Percentiles rank a stretch among this genome's conserved stretches.
Conservation (phyloP, 2,329 filamentous ascomycete species). For the Coniella lustricola region DNA sequence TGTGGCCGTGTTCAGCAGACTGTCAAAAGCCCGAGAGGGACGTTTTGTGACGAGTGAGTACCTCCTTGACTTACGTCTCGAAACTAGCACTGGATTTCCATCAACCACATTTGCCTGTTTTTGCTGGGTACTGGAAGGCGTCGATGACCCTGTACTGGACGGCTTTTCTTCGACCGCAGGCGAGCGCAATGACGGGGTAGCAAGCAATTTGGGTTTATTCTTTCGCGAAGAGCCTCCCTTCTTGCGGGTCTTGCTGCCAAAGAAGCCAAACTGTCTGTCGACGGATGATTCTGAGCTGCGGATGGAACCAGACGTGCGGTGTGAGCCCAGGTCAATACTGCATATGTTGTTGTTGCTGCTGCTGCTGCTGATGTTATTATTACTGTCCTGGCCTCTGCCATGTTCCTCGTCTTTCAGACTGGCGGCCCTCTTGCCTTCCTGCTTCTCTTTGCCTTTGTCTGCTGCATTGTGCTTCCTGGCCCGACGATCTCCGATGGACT, state of each 20-base stretch:
- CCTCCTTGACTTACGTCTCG: slow-evolving; percentile 5
- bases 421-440: slow-evolving; percentile 10
- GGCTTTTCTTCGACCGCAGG: slow-evolving; percentile 8
- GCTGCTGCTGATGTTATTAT: slow-evolving; percentile 22
- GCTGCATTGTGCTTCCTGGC: slow-evolving; percentile 40
- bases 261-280: slow-evolving; percentile 36
- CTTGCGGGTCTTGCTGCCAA: slow-evolving; percentile 34
- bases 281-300: slow-evolving; percentile 36
- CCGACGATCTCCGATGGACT: slow-evolving; percentile 46
- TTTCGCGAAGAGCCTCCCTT: slow-evolving; percentile 23
- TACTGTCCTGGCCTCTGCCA: slow-evolving; percentile 17
- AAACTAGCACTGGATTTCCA: neutral
- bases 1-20: neutral
- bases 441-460: slow-evolving; percentile 25
- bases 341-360: slow-evolving; percentile 1
- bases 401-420: neutral
- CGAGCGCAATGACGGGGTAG: slow-evolving; percentile 7
- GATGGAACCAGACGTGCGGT: slow-evolving; percentile 32
- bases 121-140: slow-evolving; percentile 9
- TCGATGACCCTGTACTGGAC: neutral
- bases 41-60: too few relatives aligned
- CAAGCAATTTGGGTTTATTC: slow-evolving; percentile 7
- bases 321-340: too few relatives aligned
- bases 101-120: slow-evolving; percentile 4
- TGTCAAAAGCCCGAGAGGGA: too few relatives aligned